These are phyloP conservation scores for Talaromyces adpressus DNA, from an alignment of 495 filamentous ascomycete species.

Conservation along the genomic window DNA sequence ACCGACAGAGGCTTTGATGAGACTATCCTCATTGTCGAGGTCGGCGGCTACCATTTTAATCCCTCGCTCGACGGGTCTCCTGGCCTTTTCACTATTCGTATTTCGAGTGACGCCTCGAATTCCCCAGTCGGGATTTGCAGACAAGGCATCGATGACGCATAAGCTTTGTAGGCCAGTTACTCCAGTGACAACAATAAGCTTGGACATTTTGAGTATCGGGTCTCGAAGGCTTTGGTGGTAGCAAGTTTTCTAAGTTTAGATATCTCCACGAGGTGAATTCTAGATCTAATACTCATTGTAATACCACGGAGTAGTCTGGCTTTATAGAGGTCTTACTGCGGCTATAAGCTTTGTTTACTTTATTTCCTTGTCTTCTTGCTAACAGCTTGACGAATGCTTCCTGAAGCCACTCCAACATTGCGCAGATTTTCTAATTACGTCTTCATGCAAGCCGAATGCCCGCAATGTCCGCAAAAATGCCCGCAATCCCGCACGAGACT, in stretches of 20 bases:
- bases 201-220: slow-evolving; percentile 1
- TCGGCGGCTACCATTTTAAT: slow-evolving; percentile 43
- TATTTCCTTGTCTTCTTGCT: background rate
- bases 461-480: background rate
- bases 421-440: background rate
- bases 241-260: background rate
- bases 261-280: background rate
- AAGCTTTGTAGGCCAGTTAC: slow-evolving; percentile 33
- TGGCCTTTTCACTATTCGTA: slow-evolving; percentile 21
- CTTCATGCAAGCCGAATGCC: background rate
- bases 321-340: background rate
- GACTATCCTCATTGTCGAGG: slow-evolving; percentile 29
- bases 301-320: background rate
- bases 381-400: background rate
- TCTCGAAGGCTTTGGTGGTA: background rate
- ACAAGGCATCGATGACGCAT: slow-evolving; percentile 27
- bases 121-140: slow-evolving; percentile 23
- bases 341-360: background rate
- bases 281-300: background rate
- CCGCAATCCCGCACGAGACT: background rate
- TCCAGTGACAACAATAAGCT: slow-evolving; percentile 17
- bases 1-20: slow-evolving; percentile 36
- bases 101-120: slow-evolving; percentile 32
- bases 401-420: background rate
- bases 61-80: slow-evolving; percentile 28